Evolutionary conservation across 148 eudicot genomes (phyloP), one percentile per base, ranked within the genome.

Genomic region (Amaranthus hypochondriacus): DNA sequence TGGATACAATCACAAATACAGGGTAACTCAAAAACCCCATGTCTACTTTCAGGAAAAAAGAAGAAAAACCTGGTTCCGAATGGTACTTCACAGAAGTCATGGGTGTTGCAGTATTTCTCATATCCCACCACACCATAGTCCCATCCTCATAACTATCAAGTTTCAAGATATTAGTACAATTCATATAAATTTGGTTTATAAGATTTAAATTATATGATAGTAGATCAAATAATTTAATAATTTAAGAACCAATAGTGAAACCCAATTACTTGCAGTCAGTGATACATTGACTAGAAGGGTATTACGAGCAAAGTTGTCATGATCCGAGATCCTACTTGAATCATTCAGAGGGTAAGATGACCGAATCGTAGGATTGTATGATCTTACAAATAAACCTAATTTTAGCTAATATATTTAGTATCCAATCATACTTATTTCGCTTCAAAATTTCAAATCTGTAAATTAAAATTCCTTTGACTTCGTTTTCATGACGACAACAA

Each of bases 61-160:
- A 4, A 53, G 67, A 9, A 52, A 58, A 69, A 91, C 94, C 94
- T 80, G 98, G 97, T 77, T 91, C 97, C 9, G 89, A 75, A 81
- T 93, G 96, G 79, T 79, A 84, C 77, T 91, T 91, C 44, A 87
- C 87, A 68, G 86, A 84, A 75, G 86, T 84, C 75, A 93, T 44
- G 57, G 98, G 97, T 74, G 78, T 77, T 18, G 68, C 75, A 1
- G 89, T 75, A 81, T 87, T 91, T 78, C 98, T 89, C 66, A 89
- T 75, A 78, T 93, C 97, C 97, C 98, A 93, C 97, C 92, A 93
- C 43, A 68, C 79, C 86, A 91, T 85, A 50, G 88, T 80, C 65
- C 97, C 97, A 76, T 92, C 94, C 81, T 93, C 94, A 59, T 89
- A 90, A 49, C 96, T 90, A 75, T 47, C 68, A 60, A 53, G 5